A percentile compares a stretch with the other conserved stretches of the same genome.
Evolutionary conservation across 257 asterid species (phyloP).

Genomic region (Linaria vulgaris): DNA sequence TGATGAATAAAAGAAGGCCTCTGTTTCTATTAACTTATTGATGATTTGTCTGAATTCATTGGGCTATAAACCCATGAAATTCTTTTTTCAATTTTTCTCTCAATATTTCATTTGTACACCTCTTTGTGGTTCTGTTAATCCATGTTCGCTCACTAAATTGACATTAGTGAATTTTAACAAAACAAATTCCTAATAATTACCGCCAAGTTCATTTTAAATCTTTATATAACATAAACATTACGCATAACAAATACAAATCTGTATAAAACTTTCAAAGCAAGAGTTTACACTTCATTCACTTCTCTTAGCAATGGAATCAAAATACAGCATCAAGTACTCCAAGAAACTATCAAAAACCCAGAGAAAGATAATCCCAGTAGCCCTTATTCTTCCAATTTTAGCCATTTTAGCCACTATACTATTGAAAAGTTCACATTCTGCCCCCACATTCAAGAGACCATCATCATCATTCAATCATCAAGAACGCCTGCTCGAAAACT

Average conservation of each 20-base stretch:
- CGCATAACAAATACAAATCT: background rate
- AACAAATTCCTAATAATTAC: too few relatives aligned
- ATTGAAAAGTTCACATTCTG: slow-evolving; percentile 20
- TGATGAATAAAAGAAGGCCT: slow-evolving; percentile 17
- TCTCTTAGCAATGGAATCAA: slow-evolving; percentile 30
- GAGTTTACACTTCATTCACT: background rate
- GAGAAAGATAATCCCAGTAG: slow-evolving; percentile 17
- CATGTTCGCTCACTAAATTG: too few relatives aligned
- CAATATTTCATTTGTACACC: too few relatives aligned
- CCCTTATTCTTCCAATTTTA: slow-evolving; percentile 29
- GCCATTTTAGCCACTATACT: slow-evolving; percentile 30
- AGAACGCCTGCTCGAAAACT: slow-evolving; percentile 43
- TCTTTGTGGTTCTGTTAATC: too few relatives aligned
- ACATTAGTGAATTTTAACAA: too few relatives aligned
- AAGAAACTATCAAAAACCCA: slow-evolving; percentile 30
- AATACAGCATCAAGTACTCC: slow-evolving; percentile 8
- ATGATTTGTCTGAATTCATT: too few relatives aligned
- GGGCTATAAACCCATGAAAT: too few relatives aligned
- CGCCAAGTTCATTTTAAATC: too few relatives aligned
- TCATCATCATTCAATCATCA: slow-evolving; percentile 35
- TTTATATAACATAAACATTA: too few relatives aligned
- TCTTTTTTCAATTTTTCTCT: too few relatives aligned
- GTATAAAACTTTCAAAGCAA: background rate
- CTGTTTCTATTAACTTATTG: too few relatives aligned
- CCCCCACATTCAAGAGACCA: slow-evolving; percentile 19